Percentiles rank a stretch among this genome's conserved stretches.
Evolutionary conservation across 495 filamentous ascomycete species (phyloP).

Genomic region (Aspergillus haitiensis): DNA sequence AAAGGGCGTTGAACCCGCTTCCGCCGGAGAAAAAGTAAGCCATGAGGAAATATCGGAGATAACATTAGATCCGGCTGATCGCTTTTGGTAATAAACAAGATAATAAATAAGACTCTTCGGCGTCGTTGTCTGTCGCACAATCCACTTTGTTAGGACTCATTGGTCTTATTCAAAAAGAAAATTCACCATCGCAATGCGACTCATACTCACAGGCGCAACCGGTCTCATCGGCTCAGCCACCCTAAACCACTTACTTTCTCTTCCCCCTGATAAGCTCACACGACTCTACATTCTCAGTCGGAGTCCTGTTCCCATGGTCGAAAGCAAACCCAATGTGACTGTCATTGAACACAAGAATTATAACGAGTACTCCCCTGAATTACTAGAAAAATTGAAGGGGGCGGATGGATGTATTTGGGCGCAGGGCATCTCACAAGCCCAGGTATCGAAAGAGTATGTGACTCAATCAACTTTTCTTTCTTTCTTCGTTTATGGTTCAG

Average conservation of each 20-base stretch:
- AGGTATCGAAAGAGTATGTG: conserved; percentile 60
- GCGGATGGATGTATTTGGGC: conserved; percentile 73
- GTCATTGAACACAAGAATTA: conserved; percentile 70
- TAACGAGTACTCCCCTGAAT: conserved; percentile 48
- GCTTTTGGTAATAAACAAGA: too few species aligned
- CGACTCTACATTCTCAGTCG: conserved; percentile 67
- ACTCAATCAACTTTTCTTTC: neutral
- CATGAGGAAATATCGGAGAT: neutral
- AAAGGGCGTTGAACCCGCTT: too few species aligned
- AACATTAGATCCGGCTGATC: neutral
- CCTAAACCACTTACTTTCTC: conserved; percentile 63
- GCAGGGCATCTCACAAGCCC: conserved; percentile 57
- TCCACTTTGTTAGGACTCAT: too few species aligned
- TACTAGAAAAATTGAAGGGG: conserved; percentile 61
- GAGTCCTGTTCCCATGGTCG: conserved; percentile 62
- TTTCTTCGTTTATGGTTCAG: neutral
- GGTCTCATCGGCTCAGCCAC: conserved; percentile 67
- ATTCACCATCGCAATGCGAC: conserved; percentile 52
- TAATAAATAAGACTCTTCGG: too few species aligned
- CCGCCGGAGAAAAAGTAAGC: neutral
- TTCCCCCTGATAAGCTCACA: conserved; percentile 44
- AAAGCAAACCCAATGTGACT: conserved; percentile 59
- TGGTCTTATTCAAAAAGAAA: too few species aligned
- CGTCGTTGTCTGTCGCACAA: too few species aligned
- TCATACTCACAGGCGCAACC: conserved; percentile 75